Evolutionary conservation across 805 yeast genomes (phyloP), one percentile per base, ranked within the genome.

Genomic region (Clavispora carvajalis): DNA sequence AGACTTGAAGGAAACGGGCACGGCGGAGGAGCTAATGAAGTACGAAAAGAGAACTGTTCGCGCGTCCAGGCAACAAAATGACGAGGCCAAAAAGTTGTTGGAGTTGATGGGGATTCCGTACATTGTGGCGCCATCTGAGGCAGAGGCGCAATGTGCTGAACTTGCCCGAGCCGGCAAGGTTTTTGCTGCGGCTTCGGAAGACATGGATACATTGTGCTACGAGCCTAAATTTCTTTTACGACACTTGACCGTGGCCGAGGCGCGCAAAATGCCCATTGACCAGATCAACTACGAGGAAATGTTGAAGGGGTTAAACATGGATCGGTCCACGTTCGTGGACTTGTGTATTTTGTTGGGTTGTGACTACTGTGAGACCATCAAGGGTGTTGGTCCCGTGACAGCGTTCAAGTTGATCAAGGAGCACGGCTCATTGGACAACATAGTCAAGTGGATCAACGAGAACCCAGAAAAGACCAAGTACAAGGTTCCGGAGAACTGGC

Each of bases 91-190:
- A 61, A 71, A 76, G 47, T 65, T 93, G 40, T 69, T 93, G 41
- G 76, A 71, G 37, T 65, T 91, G 25, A 93, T 93, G 99, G 99
- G 99, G 0, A 85, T 93, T 37, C 99, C 99, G 2, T 86, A 70
- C 52, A 84, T 93, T 5, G 80, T 79, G 40, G 98, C 99, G 0
- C 99, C 99, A 1, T 83, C 96, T 59, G 99, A 93, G 63, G 99
- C 99, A 2, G 99, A 93, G 60, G 96, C 99, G 0, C 98, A 93
- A 55, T 93, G 99, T 69, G 98, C 99, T 0, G 93, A 80, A 47
- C 65, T 93, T 36, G 97, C 97, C 3, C 77, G 80, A 43, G 77
- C 79, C 10, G 97, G 96, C 2, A 89, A 88, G 57, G 98, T 91
- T 0, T 93, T 82, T 58, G 99, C 95, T 7, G 96, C 98, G 3